A percentile compares a stretch with the other conserved stretches of the same genome.
Conservation (phyloP, 495 filamentous ascomycete genomes). For the Mytilinidion resinicola region DNA sequence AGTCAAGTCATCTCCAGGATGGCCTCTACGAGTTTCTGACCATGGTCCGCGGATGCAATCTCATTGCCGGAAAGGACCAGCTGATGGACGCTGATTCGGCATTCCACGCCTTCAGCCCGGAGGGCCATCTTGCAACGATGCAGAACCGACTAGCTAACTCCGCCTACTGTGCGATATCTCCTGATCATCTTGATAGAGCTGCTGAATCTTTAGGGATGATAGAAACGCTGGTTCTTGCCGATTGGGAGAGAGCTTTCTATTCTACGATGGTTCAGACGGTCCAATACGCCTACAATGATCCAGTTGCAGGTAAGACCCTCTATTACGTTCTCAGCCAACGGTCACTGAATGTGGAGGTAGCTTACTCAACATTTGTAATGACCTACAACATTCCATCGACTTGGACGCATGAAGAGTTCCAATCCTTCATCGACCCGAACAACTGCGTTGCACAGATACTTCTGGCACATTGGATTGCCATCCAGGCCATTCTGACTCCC, state of each 20-base stretch:
- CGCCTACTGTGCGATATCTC: conserved; percentile 5
- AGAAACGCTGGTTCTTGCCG: conserved; percentile 15
- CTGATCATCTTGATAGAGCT: conserved; percentile 20
- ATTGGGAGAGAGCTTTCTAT: conserved; percentile 21
- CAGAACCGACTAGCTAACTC: conserved; percentile 12
- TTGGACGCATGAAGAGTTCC: conserved; percentile 49
- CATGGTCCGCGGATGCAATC: conserved; percentile 53
- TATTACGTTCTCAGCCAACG: neutral
- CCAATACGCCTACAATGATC: conserved; percentile 18
- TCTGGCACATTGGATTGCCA: conserved; percentile 52
- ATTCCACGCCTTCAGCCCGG: conserved; percentile 37
- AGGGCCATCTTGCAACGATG: conserved; percentile 25
- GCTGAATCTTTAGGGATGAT: conserved; percentile 13
- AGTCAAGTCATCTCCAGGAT: conserved; percentile 53
- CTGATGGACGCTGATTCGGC: conserved; percentile 39
- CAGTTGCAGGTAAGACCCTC: conserved; percentile 8
- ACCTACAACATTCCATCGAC: conserved; percentile 39
- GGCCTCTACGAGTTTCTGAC: conserved; percentile 57
- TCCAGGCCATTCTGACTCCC: conserved; percentile 52
- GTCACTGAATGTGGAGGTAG: conserved; percentile 9
- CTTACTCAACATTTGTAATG: conserved; percentile 34
- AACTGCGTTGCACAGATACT: conserved; percentile 48
- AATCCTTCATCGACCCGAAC: conserved; percentile 44
- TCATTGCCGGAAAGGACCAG: conserved; percentile 49
- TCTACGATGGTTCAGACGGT: conserved; percentile 17